Conservation (phyloP, 192 early-diverging fungal genomes). For the Thamnidium elegans region DNA sequence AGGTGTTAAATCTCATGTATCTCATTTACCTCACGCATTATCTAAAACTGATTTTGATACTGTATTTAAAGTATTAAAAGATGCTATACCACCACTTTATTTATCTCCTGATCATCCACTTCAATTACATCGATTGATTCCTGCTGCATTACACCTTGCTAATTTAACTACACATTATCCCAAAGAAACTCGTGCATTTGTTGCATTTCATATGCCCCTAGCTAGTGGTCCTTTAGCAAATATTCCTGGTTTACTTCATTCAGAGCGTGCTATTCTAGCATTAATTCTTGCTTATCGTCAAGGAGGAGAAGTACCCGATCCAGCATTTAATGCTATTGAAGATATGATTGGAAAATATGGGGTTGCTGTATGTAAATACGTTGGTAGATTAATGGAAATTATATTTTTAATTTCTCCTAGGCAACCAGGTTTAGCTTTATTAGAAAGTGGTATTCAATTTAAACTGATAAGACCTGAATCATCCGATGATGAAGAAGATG, state of each 20-base stretch:
- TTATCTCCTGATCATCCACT: conserved; percentile 24
- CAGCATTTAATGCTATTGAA: conserved; percentile 40
- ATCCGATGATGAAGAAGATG: conserved; percentile 6
- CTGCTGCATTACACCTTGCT: conserved; percentile 43
- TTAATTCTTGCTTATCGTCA: conserved; percentile 48
- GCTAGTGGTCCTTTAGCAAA: conserved; percentile 50
- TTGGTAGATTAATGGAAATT: conserved; percentile 42
- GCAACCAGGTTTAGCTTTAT: conserved; percentile 22
- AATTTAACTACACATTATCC: conserved; percentile 46
- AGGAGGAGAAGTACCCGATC: conserved; percentile 46
- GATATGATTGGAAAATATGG: conserved; percentile 39
- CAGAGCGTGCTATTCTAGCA: conserved; percentile 48
- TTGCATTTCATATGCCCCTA: conserved; percentile 48
- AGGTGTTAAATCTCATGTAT: conserved; percentile 38
- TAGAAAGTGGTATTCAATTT: conserved; percentile 21
- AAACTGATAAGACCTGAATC: neutral
- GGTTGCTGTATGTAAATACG: conserved; percentile 38
- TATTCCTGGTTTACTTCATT: conserved; percentile 48
- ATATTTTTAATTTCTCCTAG: conserved; percentile 31
- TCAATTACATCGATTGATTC: conserved; percentile 41
- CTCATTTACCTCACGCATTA: conserved; percentile 30
- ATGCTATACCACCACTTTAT: conserved; percentile 30
- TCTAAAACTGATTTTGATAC: conserved; percentile 25
- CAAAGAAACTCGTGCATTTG: conserved; percentile 53
- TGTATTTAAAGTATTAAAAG: conserved; percentile 22